Evolutionary conservation across 2,329 filamentous ascomycete genomes (phyloP).

Genomic region (Cyclaneusma minus): DNA sequence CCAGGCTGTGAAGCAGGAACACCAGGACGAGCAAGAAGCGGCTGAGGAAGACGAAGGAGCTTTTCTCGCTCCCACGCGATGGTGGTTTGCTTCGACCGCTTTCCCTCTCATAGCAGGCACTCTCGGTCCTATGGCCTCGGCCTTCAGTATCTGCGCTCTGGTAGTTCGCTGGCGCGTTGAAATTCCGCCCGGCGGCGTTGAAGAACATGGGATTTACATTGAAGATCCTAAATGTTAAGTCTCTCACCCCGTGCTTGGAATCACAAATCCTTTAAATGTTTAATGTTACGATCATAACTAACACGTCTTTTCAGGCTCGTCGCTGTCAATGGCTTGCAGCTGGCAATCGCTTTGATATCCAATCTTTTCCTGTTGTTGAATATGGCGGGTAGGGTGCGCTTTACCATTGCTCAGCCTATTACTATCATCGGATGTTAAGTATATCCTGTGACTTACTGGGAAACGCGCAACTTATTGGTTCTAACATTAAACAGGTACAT

Average conservation of each 20-base stretch:
- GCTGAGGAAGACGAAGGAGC: constrained; percentile 13
- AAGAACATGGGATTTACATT: constrained; percentile 37
- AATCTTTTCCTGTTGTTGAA: constrained; percentile 77
- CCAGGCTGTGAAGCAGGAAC: constrained; percentile 13
- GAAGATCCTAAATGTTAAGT: constrained; percentile 55
- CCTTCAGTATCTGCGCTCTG: constrained; percentile 77
- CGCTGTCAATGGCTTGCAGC: constrained; percentile 61
- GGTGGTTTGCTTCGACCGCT: constrained; percentile 48
- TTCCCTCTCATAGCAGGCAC: constrained; percentile 74
- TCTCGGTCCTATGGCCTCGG: constrained; percentile 71
- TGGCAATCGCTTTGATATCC: constrained; percentile 59
- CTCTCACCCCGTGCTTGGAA: no score
- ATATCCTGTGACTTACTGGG: no score
- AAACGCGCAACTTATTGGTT: constrained; percentile 26
- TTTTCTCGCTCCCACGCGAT: constrained; percentile 20
- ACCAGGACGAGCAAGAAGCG: constrained; percentile 9
- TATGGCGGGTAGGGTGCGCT: constrained; percentile 67
- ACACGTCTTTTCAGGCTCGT: constrained; percentile 37
- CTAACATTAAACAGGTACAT: constrained; percentile 26
- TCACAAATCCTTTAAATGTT: neutral
- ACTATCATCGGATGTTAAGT: constrained; percentile 65
- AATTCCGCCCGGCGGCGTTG: constrained; percentile 30
- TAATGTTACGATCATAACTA: constrained; percentile 1
- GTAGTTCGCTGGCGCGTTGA: constrained; percentile 62
- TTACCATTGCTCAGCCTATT: constrained; percentile 66